Conservation (phyloP, 2,329 filamentous ascomycete species). For the Curvularia verruculosa region DNA sequence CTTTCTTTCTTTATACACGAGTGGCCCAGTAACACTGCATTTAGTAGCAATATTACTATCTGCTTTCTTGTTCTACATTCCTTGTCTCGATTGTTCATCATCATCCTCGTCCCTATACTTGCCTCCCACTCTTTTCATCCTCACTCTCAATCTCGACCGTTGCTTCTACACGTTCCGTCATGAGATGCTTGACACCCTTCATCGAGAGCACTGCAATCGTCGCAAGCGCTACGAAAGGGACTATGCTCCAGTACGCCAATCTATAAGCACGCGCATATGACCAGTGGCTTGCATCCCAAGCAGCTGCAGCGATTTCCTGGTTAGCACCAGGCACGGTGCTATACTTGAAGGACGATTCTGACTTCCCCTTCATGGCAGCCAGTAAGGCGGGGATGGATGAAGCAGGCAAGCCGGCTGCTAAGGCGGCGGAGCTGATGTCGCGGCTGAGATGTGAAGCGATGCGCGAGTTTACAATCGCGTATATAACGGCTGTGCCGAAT, state of each 20-base stretch:
- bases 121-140: constrained; percentile 5
- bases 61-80: too few relatives aligned
- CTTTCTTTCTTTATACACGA: too few relatives aligned
- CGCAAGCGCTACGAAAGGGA: constrained; percentile 41
- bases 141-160: constrained; percentile 34
- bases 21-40: too few relatives aligned
- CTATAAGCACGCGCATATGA: constrained; percentile 38
- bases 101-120: too few relatives aligned
- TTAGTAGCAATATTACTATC: too few relatives aligned
- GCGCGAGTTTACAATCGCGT: constrained; percentile 36
- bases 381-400: constrained; percentile 28
- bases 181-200: constrained; percentile 36
- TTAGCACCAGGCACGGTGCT: constrained; percentile 24
- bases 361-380: constrained; percentile 26
- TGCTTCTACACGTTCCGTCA: constrained; percentile 43
- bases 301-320: constrained; percentile 25
- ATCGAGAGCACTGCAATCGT: constrained; percentile 33
- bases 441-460: constrained; percentile 28
- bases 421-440: constrained; percentile 31
- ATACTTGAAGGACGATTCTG: constrained; percentile 16
- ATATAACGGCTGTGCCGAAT: constrained; percentile 41
- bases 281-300: constrained; percentile 38
- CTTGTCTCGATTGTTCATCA: too few relatives aligned
- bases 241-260: constrained; percentile 40
- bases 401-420: constrained; percentile 30